Evolutionary conservation across 1,284 basidiomycete species (phyloP).

Genomic region (Tetrapyrgos nigripes): DNA sequence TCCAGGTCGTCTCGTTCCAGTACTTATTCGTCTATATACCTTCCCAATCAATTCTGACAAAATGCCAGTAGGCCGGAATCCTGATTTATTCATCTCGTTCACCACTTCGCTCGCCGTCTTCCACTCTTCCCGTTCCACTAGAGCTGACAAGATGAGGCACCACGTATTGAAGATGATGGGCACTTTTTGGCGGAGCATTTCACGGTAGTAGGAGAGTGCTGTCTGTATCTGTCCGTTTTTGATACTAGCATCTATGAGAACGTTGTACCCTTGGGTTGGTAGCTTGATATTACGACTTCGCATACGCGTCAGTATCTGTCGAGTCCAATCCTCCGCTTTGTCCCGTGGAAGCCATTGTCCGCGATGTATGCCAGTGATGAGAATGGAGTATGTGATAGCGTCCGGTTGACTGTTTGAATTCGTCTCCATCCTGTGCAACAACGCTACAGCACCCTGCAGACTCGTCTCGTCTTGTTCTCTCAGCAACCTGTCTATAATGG

Average conservation of each 20-base stretch:
- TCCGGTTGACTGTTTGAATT: slow-evolving; percentile 64
- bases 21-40: slow-evolving; percentile 36
- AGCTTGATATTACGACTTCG: slow-evolving; percentile 55
- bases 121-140: slow-evolving; percentile 63
- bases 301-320: slow-evolving; percentile 67
- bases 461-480: slow-evolving; percentile 56
- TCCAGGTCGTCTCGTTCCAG: slow-evolving; percentile 24
- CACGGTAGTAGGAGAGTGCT: slow-evolving; percentile 67
- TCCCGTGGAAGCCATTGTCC: slow-evolving; percentile 50
- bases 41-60: slow-evolving; percentile 41
- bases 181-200: slow-evolving; percentile 61
- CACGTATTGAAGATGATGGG: slow-evolving; percentile 70
- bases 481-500: slow-evolving; percentile 78
- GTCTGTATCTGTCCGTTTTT: slow-evolving; percentile 53
- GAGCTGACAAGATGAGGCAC: slow-evolving; percentile 72
- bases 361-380: slow-evolving; percentile 67
- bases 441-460: slow-evolving; percentile 66
- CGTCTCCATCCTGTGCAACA: slow-evolving; percentile 76
- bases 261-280: slow-evolving; percentile 74
- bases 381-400: slow-evolving; percentile 75
- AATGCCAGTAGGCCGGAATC: slow-evolving; percentile 38
- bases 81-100: slow-evolving; percentile 57
- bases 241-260: slow-evolving; percentile 71
- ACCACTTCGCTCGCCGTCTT: slow-evolving; percentile 63
- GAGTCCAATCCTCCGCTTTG: slow-evolving; percentile 51